Conservation (phyloP, 306 rosid species). For the Quercus aquifolioides region DNA sequence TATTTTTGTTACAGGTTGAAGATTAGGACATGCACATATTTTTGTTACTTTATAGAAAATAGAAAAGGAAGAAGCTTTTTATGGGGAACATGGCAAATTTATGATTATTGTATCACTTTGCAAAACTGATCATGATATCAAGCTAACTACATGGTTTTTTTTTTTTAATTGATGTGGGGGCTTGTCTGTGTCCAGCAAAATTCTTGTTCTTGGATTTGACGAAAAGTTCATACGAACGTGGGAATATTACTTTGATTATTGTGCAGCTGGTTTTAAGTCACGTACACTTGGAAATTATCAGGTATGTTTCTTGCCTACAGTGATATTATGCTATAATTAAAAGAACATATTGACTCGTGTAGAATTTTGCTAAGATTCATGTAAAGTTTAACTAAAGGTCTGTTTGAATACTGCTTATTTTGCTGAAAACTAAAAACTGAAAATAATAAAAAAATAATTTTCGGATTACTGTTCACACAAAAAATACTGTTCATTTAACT, state of each 20-base stretch:
- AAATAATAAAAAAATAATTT: too few species aligned
- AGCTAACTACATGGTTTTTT: background rate
- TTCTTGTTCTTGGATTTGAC: slow-evolving; percentile 58
- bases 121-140: background rate
- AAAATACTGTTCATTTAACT: too few species aligned
- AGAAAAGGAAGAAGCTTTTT: too few species aligned
- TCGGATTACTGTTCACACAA: too few species aligned
- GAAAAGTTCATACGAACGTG: slow-evolving; percentile 81
- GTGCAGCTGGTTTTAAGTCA: slow-evolving; percentile 79
- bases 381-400: too few species aligned
- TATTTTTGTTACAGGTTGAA: background rate
- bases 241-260: slow-evolving; percentile 89
- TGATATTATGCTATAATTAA: too few species aligned
- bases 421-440: too few species aligned
- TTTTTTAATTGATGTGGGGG: background rate
- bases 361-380: too few species aligned
- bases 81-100: background rate
- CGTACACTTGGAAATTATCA: slow-evolving; percentile 74
- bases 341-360: too few species aligned
- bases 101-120: background rate
- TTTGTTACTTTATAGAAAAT: too few species aligned
- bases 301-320: slow-evolving; percentile 30
- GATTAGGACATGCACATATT: too few species aligned
- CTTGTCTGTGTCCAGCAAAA: slow-evolving; percentile 40
- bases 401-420: too few species aligned